A percentile compares a stretch with the other conserved stretches of the same genome.
Evolutionary conservation across 164 flowering plant genomes (phyloP).

Genomic region (Malania oleifera): DNA sequence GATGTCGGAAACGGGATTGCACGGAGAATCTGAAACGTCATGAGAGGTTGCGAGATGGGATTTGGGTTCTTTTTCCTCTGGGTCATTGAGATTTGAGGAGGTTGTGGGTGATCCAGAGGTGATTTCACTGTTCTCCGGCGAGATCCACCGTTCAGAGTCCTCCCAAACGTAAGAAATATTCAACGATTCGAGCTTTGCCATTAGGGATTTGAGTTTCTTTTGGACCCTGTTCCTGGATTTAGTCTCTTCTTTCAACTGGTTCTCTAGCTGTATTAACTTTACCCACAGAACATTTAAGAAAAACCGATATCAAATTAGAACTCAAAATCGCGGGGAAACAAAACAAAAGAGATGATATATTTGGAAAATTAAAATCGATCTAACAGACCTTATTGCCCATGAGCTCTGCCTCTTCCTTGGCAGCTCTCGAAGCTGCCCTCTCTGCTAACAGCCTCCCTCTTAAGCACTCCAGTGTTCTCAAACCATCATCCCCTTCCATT

Average conservation of each 20-base stretch:
- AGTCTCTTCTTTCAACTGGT: conserved; percentile 42
- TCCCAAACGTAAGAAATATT: conserved; percentile 26
- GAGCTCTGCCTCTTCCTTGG: conserved; percentile 52
- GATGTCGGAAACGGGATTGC: conserved; percentile 4
- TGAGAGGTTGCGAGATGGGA: conserved; percentile 1
- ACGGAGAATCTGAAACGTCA: conserved; percentile 7
- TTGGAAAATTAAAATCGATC: neutral
- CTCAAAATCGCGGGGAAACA: neutral
- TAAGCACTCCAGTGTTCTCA: conserved; percentile 67
- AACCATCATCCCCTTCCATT: conserved; percentile 41
- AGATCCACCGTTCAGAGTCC: conserved; percentile 23
- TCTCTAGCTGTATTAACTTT: conserved; percentile 59
- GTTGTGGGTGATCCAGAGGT: conserved; percentile 31
- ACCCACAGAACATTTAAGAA: neutral
- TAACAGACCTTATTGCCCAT: conserved; percentile 49
- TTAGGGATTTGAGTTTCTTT: conserved; percentile 51
- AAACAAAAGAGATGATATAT: neutral
- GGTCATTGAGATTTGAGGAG: conserved; percentile 16
- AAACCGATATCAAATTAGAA: neutral
- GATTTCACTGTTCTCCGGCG: conserved; percentile 17
- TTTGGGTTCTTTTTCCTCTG: conserved; percentile 20
- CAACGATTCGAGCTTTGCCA: conserved; percentile 50
- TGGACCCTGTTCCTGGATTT: conserved; percentile 54
- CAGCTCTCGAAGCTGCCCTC: conserved; percentile 62
- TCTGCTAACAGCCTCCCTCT: conserved; percentile 86